Conservation (phyloP, 192 early-diverging fungal species). For the Entomortierella chlamydospora region DNA sequence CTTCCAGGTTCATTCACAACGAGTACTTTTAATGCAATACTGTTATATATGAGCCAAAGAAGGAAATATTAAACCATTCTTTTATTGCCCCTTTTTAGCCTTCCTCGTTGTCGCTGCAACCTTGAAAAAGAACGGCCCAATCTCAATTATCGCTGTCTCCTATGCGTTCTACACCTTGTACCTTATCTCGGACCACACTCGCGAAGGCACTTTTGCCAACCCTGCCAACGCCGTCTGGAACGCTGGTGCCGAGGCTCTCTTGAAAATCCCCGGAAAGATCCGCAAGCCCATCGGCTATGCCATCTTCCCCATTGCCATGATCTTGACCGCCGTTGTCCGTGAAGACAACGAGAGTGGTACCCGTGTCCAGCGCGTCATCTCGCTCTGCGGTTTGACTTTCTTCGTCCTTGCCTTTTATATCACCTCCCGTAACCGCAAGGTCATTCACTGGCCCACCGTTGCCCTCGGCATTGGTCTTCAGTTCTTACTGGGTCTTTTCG, state of each 20-base stretch:
- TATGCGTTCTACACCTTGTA: constrained; percentile 65
- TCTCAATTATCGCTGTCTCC: constrained; percentile 61
- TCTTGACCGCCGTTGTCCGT: constrained; percentile 68
- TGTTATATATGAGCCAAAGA: no score
- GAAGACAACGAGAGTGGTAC: constrained; percentile 59
- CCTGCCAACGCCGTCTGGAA: constrained; percentile 53
- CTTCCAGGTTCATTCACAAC: no score
- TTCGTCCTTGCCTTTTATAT: constrained; percentile 60
- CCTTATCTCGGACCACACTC: constrained; percentile 59
- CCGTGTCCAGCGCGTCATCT: constrained; percentile 79
- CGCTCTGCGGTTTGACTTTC: constrained; percentile 75
- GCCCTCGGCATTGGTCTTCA: constrained; percentile 76
- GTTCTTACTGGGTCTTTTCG: constrained; percentile 83
- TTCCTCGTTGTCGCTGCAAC: constrained; percentile 73
- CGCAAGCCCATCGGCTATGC: constrained; percentile 57
- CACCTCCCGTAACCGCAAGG: constrained; percentile 71
- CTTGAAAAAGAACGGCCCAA: constrained; percentile 61
- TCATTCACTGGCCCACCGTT: constrained; percentile 83
- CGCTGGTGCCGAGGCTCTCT: constrained; percentile 25
- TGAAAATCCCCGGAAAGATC: constrained; percentile 52
- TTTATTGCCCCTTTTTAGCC: constrained; percentile 30
- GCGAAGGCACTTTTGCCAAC: constrained; percentile 45
- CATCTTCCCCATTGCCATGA: constrained; percentile 58
- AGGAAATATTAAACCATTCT: no score
- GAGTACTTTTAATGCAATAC: no score